Conservation (phyloP, 257 asterid genomes). For the Solanum bulbocastanum region DNA sequence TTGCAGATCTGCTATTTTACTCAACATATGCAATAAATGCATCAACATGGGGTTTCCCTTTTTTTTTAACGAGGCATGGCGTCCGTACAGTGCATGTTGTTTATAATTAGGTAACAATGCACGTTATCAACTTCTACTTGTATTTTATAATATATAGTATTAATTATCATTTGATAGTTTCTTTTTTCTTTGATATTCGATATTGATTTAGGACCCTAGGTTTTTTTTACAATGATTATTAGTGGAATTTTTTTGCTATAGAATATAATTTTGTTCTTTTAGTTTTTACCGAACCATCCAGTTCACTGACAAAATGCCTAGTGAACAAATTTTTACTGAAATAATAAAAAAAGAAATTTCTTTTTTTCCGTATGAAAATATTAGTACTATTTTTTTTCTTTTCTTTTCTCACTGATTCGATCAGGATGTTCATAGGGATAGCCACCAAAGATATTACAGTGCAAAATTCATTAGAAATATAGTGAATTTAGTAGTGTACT, state of each 20-base stretch:
- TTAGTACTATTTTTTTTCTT: no score
- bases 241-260: no score
- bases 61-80: background rate
- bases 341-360: no score
- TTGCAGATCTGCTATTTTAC: accelerated
- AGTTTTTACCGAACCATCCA: no score
- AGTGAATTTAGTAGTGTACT: background rate
- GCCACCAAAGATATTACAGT: background rate
- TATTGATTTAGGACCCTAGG: background rate
- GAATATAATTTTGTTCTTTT: no score
- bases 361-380: no score
- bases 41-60: background rate
- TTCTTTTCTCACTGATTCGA: no score
- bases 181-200: background rate
- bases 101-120: background rate
- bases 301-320: accelerated
- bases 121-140: background rate
- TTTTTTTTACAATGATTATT: no score
- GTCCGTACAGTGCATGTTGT: background rate
- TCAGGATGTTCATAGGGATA: accelerated
- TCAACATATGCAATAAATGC: background rate
- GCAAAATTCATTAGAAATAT: background rate
- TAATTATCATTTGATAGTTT: background rate
- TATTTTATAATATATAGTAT: background rate
- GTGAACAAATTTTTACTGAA: accelerated